A percentile compares a stretch with the other conserved stretches of the same genome.
These are phyloP conservation scores for Wallacemonas sp. DNA, from an alignment of 208 protist species.

Conservation along the genomic window DNA sequence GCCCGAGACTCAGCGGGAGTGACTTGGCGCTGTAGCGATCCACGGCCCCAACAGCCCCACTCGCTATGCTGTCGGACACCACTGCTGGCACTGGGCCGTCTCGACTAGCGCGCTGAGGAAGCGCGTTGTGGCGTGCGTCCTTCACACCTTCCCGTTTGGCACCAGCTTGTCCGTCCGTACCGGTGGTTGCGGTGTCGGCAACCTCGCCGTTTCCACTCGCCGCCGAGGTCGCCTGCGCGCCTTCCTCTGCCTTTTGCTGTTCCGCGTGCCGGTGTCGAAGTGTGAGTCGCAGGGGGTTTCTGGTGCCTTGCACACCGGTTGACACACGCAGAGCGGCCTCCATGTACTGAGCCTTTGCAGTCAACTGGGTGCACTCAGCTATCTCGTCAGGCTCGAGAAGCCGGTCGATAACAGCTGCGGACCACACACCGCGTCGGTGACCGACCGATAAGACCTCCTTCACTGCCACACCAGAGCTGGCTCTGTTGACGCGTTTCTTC, in stretches of 20 bases:
- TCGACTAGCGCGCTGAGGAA: too few species aligned
- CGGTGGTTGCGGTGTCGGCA: too few species aligned
- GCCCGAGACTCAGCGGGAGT: neutral
- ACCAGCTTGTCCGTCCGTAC: too few species aligned
- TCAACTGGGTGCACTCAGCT: neutral
- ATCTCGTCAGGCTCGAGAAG: neutral
- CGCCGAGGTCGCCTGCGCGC: neutral
- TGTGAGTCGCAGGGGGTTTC: neutral
- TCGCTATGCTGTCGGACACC: too few species aligned
- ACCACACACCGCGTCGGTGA: neutral
- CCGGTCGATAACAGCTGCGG: neutral
- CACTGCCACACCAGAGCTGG: neutral
- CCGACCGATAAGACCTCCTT: neutral
- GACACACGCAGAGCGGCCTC: neutral
- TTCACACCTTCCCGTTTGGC: too few species aligned
- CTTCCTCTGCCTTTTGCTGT: neutral
- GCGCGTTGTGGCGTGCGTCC: too few species aligned
- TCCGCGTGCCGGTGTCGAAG: neutral
- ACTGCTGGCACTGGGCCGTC: too few species aligned
- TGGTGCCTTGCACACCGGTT: neutral
- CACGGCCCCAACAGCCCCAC: too few species aligned
- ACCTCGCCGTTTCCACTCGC: neutral
- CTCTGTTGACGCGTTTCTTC: neutral
- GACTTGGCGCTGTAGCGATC: neutral
- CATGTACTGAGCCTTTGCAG: neutral